Evolutionary conservation across 2,329 filamentous ascomycete genomes (phyloP).

Genomic region (Alternaria solani): DNA sequence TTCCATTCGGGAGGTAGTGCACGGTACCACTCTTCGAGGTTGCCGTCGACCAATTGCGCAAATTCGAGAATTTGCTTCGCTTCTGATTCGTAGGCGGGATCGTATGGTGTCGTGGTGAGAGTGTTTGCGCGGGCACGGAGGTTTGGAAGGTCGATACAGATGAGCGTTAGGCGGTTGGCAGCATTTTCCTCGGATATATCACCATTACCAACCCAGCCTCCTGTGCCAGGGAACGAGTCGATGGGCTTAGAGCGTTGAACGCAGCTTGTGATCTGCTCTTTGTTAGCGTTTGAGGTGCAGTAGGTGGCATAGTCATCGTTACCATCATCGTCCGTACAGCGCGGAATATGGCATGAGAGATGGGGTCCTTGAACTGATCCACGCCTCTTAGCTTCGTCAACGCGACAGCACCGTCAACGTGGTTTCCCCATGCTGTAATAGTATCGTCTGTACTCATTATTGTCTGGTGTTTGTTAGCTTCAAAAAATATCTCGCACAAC

Average conservation of each 20-base stretch:
- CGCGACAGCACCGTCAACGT: constrained; percentile 53
- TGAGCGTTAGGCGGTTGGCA: constrained; percentile 51
- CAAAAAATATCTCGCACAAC: neutral
- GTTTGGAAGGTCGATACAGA: constrained; percentile 51
- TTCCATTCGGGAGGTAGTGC: constrained; percentile 49
- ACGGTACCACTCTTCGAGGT: constrained; percentile 49
- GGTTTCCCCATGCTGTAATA: constrained; percentile 50
- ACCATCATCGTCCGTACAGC: constrained; percentile 54
- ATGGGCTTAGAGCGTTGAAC: constrained; percentile 52
- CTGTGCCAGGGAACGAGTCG: constrained; percentile 47
- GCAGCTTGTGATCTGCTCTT: constrained; percentile 48
- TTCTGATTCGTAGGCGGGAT: constrained; percentile 31
- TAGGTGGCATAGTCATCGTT: neutral
- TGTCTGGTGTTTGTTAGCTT: constrained; percentile 40
- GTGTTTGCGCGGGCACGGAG: constrained; percentile 47
- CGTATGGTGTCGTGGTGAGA: constrained; percentile 37
- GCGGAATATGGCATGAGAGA: constrained; percentile 51
- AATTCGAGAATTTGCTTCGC: constrained; percentile 45
- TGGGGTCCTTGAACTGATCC: constrained; percentile 50
- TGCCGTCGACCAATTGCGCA: constrained; percentile 48
- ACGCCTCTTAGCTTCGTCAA: constrained; percentile 50
- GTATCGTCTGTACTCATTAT: constrained; percentile 50
- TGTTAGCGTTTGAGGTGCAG: constrained; percentile 3
- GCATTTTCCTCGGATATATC: constrained; percentile 49
- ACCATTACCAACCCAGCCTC: constrained; percentile 46